Percentiles rank a stretch among this genome's conserved stretches.
Conservation (phyloP, 352 stramenopile genomes). For the Phytophthora pluvialis region DNA sequence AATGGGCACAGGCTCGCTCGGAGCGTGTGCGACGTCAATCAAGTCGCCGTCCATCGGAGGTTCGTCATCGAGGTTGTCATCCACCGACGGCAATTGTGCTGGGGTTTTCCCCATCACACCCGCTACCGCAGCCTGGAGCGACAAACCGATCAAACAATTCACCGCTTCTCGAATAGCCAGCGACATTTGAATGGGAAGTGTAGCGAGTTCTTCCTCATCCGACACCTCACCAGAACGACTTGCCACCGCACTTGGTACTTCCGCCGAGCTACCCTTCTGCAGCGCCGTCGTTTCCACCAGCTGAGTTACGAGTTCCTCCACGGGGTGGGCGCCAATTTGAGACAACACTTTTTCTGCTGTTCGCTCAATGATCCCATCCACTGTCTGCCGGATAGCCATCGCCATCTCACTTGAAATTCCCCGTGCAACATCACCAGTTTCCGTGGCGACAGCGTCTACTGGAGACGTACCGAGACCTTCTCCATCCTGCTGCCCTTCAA, state of each 20-base stretch:
- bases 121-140: slow-evolving; percentile 45
- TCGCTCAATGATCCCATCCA: slow-evolving; percentile 40
- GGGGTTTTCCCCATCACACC: slow-evolving; percentile 30
- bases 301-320: slow-evolving; percentile 21
- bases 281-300: slow-evolving; percentile 4
- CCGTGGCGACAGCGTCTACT: background rate
- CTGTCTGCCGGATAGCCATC: slow-evolving; percentile 35
- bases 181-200: slow-evolving; percentile 48
- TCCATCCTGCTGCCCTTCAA: background rate
- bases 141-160: slow-evolving; percentile 49
- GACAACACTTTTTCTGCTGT: slow-evolving; percentile 24
- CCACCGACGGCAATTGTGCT: background rate
- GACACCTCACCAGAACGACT: background rate
- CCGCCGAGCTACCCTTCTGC: background rate
- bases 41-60: background rate
- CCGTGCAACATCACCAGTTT: slow-evolving; percentile 6
- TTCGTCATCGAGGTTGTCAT: background rate
- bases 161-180: slow-evolving; percentile 46
- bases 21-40: background rate
- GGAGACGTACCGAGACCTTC: background rate
- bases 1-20: background rate
- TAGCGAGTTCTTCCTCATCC: slow-evolving; percentile 9
- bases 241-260: background rate
- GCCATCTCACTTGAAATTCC: slow-evolving; percentile 37
- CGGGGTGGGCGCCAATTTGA: slow-evolving; percentile 13